Base-by-base conservation (phyloP, 73 alveolate genomes). In the Paramecium sonneborni region DNA sequence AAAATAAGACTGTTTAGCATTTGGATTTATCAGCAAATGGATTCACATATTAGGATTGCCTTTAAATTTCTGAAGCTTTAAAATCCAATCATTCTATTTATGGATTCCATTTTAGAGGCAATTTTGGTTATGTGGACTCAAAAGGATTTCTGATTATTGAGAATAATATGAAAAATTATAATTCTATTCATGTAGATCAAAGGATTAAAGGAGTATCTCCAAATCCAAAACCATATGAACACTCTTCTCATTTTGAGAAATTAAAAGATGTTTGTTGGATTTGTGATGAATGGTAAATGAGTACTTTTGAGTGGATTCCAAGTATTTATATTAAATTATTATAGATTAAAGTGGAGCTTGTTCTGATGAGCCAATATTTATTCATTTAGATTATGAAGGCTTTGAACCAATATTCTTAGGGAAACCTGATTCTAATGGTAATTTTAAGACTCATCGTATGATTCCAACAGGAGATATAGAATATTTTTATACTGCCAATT, bases 91-190 rank as follows among this genome's bases (percentile, higher is more conserved):
- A 85, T 18, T 24, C 85, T 1, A 85, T 85, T 56, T 85, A 52
- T 57, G 92, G 92, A 0, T 85, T 85, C 32, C 92, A 85, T 85
- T 85, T 85, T 34, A 32, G 38, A 28, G 92, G 92, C 18, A 85
- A 85, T 85, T 56, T 37, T 57, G 92, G 92, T 1, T 85, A 46
- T 85, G 92, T 85, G 0, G 92, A 85, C 15, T 85, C 85, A 0
- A 56, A 72, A 56, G 92, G 92, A 30, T 85, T 85, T 38, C 28
- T 85, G 38, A 15, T 85, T 5, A 44, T 68, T 6, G 85, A 68
- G 7, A 68, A 6, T 68, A 28, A 68, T 24, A 68, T 20, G 41
- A 68, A 9, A 28, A 68, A 68, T 68, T 85, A 37, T 38, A 85
- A 34, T 48, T 37, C 23, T 28, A 56, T 52, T 55, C 74, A 57